phyloP scores from a whole-genome alignment of 2,329 filamentous ascomycete genomes.

The Clarireedia paspali region DNA sequence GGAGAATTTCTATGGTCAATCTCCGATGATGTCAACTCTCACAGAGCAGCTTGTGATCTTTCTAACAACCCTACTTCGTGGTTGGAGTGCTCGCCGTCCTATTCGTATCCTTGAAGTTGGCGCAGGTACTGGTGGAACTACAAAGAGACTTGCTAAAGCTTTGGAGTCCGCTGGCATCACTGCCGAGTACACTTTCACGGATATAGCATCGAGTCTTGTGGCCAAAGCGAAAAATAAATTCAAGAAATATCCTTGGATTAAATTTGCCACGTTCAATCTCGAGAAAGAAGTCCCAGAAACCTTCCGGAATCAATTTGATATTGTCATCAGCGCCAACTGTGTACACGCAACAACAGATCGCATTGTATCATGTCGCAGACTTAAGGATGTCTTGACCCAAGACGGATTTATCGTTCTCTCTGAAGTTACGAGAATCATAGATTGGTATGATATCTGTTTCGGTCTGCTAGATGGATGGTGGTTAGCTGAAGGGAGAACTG shows the following conservation, averaged over 20 bases:
- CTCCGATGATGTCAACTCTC: not conserved
- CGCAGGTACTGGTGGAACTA: slow-evolving; percentile 29
- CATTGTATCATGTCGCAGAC: slow-evolving; percentile 4
- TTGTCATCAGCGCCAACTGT: slow-evolving; percentile 20
- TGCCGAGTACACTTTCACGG: slow-evolving; percentile 6
- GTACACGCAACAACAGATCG: slow-evolving; percentile 22
- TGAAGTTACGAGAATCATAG: slow-evolving; percentile 19
- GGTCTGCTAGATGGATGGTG: slow-evolving; percentile 28
- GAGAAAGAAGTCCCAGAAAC: slow-evolving; percentile 13
- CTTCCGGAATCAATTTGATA: slow-evolving; percentile 12
- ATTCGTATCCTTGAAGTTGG: slow-evolving; percentile 34
- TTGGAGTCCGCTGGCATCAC: not conserved
- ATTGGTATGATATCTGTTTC: slow-evolving; percentile 24
- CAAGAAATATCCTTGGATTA: slow-evolving; percentile 19
- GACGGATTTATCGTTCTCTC: slow-evolving; percentile 19
- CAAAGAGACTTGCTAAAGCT: not conserved
- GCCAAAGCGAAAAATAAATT: slow-evolving; percentile 17
- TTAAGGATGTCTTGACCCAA: slow-evolving; percentile 11
- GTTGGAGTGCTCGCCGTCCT: not conserved
- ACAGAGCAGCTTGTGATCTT: not conserved
- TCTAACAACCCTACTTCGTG: not conserved
- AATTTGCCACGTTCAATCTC: slow-evolving; percentile 16
- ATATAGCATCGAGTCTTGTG: slow-evolving; percentile 29
- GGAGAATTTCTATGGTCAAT: slow-evolving; percentile 16
- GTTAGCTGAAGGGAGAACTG: slow-evolving; percentile 18